These are phyloP conservation scores for Fistulifera pelliculosa DNA, from an alignment of 108 stramenopile genomes.

Conservation along the genomic window DNA sequence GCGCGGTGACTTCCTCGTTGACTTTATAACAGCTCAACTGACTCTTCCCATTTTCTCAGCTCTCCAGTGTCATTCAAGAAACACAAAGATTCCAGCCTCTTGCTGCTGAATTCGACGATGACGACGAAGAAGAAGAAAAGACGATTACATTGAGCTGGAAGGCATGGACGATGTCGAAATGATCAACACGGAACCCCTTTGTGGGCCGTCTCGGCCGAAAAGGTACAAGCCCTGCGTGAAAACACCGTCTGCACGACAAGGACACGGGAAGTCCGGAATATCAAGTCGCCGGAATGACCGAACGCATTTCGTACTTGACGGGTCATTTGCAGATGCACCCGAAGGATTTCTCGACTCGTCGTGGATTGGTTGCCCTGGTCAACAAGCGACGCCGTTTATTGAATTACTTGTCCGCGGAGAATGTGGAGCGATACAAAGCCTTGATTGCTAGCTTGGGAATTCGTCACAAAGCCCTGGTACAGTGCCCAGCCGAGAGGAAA, in stretches of 20 bases:
- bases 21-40: no score
- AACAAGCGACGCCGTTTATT: constrained; percentile 92
- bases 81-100: constrained; percentile 9
- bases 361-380: constrained; percentile 92
- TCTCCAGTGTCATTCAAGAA: not conserved
- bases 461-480: constrained; percentile 80
- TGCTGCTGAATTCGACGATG: constrained; percentile 5
- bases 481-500: constrained; percentile 45
- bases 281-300: constrained; percentile 93
- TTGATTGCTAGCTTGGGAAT: constrained; percentile 61
- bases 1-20: no score
- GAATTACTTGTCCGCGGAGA: constrained; percentile 75
- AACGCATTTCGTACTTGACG: constrained; percentile 90
- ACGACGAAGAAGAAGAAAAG: constrained; percentile 35
- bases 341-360: constrained; percentile 91
- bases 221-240: constrained; percentile 45
- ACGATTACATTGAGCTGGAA: constrained; percentile 55
- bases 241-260: constrained; percentile 68
- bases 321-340: constrained; percentile 85
- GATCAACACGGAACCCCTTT: constrained; percentile 43
- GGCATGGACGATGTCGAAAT: constrained; percentile 47
- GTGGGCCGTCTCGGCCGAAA: constrained; percentile 35
- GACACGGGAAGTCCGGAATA: constrained; percentile 89
- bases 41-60: no score
- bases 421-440: constrained; percentile 55